A percentile compares a stretch with the other conserved stretches of the same genome.
These are phyloP conservation scores for Elongisporangium anandrum DNA, from an alignment of 352 stramenopile genomes.

Conservation along the genomic window DNA sequence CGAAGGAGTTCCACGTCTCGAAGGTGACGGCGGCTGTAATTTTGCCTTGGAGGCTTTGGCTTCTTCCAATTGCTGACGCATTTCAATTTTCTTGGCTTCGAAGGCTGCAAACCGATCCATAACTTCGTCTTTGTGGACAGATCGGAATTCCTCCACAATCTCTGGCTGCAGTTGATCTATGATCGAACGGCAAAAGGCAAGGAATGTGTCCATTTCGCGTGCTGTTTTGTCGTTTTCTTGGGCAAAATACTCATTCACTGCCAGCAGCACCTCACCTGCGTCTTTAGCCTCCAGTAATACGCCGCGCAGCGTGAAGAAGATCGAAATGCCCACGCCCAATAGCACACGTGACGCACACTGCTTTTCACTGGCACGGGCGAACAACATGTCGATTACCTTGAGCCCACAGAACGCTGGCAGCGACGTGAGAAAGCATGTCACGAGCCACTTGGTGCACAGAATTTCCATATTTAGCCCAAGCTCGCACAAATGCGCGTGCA, in stretches of 20 bases:
- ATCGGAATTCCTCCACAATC: slow-evolving; percentile 66
- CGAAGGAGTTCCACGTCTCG: slow-evolving; percentile 16
- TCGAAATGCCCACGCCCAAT: slow-evolving; percentile 68
- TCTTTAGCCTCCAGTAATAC: slow-evolving; percentile 64
- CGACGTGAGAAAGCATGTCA: slow-evolving; percentile 81
- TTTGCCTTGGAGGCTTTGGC: slow-evolving; percentile 43
- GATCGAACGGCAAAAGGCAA: slow-evolving; percentile 56
- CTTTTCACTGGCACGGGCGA: slow-evolving; percentile 55
- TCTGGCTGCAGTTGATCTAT: slow-evolving; percentile 68
- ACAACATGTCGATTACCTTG: slow-evolving; percentile 78
- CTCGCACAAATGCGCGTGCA: slow-evolving; percentile 66
- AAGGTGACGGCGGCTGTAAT: slow-evolving; percentile 28
- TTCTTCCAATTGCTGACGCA: slow-evolving; percentile 77
- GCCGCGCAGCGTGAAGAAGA: slow-evolving; percentile 66
- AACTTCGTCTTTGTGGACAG: slow-evolving; percentile 78
- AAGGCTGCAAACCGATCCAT: slow-evolving; percentile 77
- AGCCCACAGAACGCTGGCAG: slow-evolving; percentile 62
- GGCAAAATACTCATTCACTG: slow-evolving; percentile 78
- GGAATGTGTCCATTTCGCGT: slow-evolving; percentile 66
- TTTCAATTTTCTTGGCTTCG: slow-evolving; percentile 83
- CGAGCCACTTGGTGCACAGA: slow-evolving; percentile 86
- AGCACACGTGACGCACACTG: slow-evolving; percentile 65
- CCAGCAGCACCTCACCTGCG: slow-evolving; percentile 70
- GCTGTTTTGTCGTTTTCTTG: slow-evolving; percentile 63
- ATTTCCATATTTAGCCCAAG: slow-evolving; percentile 86